Evolutionary conservation across 2,329 filamentous ascomycete genomes (phyloP).

Genomic region (Aspergillus amoenus): DNA sequence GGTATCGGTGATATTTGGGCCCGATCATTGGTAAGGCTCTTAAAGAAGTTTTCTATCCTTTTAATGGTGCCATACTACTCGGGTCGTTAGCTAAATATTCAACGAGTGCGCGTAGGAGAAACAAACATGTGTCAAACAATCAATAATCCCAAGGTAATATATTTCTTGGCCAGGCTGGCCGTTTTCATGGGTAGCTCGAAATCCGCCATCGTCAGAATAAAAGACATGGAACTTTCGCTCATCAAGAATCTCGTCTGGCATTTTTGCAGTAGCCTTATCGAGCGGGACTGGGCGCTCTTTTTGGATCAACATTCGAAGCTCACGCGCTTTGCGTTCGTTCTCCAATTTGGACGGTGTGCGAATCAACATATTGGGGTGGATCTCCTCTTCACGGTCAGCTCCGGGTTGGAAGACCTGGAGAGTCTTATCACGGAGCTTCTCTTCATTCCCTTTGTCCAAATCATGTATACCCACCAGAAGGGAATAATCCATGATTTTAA

Average conservation of each 20-base stretch:
- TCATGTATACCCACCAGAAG: conserved; percentile 94
- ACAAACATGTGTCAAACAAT: conserved; percentile 94
- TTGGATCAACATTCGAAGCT: conserved; percentile 88
- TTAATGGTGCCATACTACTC: conserved; percentile 89
- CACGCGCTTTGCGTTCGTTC: conserved; percentile 83
- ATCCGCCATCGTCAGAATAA: conserved; percentile 90
- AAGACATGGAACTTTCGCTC: conserved; percentile 78
- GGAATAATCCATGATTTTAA: conserved; percentile 99
- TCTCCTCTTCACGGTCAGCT: conserved; percentile 65
- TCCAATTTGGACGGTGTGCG: conserved; percentile 93
- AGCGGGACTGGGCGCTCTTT: conserved; percentile 92
- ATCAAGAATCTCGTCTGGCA: conserved; percentile 85
- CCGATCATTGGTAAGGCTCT: conserved; percentile 80
- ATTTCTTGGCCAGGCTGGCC: conserved; percentile 83
- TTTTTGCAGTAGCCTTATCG: conserved; percentile 75
- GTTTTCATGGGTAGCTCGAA: conserved; percentile 89
- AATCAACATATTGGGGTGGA: conserved; percentile 66
- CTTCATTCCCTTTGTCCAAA: conserved; percentile 83
- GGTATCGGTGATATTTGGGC: conserved; percentile 90
- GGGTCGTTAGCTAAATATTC: not conserved
- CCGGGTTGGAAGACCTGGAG: conserved; percentile 92
- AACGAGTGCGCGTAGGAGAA: not conserved
- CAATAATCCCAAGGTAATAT: conserved; percentile 97
- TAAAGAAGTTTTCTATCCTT: conserved; percentile 95
- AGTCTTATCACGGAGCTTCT: conserved; percentile 86